Conservation (phyloP, 495 filamentous ascomycete species). For the Aspergillus campestris region DNA sequence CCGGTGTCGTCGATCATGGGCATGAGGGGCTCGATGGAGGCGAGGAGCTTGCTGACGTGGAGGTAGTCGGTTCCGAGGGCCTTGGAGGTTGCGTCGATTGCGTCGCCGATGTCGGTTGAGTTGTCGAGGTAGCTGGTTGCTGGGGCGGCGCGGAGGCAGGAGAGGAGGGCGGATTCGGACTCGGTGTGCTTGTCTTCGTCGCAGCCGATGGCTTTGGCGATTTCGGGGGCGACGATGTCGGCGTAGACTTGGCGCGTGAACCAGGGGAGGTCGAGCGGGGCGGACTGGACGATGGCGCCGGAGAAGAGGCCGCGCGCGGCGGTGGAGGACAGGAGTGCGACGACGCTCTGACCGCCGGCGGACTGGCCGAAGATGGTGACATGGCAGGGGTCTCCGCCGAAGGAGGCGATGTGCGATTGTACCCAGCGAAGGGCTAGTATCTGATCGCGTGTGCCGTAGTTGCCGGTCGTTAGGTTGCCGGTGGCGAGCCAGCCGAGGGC, state of each 20-base stretch:
- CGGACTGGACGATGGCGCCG: slow-evolving; percentile 22
- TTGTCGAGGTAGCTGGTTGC: slow-evolving; percentile 18
- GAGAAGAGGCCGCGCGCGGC: slow-evolving; percentile 25
- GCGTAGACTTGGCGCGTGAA: slow-evolving; percentile 19
- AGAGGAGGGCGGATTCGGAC: slow-evolving; percentile 11
- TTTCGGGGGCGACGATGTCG: slow-evolving; percentile 11
- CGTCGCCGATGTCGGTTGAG: slow-evolving; percentile 12
- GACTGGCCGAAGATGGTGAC: slow-evolving; percentile 46
- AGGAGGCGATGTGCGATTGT: slow-evolving; percentile 39
- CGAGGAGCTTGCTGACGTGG: slow-evolving; percentile 15
- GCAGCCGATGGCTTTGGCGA: slow-evolving; percentile 21
- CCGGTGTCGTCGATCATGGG: slow-evolving; percentile 20
- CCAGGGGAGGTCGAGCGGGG: slow-evolving; percentile 18
- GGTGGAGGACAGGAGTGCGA: slow-evolving; percentile 38
- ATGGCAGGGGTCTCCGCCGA: slow-evolving; percentile 41
- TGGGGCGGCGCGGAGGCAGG: slow-evolving; percentile 19
- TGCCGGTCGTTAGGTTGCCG: slow-evolving; percentile 22
- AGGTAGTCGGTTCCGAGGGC: slow-evolving; percentile 9
- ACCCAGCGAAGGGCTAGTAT: slow-evolving; percentile 43
- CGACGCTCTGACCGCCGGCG: slow-evolving; percentile 47
- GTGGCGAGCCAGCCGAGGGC: slow-evolving; percentile 34
- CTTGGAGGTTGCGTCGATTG: slow-evolving; percentile 2
- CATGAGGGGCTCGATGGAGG: slow-evolving; percentile 19
- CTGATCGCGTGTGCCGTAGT: slow-evolving; percentile 32
- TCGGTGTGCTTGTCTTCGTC: slow-evolving; percentile 1